Evolutionary conservation across 768 basidiomycete species (phyloP).

Genomic region (Kwoniella heveanensis): DNA sequence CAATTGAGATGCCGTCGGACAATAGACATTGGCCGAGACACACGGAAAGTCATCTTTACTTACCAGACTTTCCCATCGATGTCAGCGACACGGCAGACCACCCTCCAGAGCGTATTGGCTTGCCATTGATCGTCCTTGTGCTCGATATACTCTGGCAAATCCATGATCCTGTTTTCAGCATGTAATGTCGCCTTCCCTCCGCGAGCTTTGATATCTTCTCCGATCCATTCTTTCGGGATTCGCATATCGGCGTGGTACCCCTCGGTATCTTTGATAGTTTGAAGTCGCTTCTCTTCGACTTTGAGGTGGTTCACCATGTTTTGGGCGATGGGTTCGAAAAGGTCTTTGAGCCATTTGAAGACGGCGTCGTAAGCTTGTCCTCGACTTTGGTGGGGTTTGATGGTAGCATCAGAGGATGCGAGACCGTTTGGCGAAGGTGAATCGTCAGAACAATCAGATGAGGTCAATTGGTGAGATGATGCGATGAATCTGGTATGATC

Average conservation of each 20-base stretch:
- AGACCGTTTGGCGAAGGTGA: not conserved
- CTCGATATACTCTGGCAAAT: not conserved
- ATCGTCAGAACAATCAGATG: not conserved
- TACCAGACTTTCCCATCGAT: constrained; percentile 1
- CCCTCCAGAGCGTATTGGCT: not conserved
- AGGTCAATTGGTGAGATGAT: not conserved
- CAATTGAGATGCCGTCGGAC: too few species aligned
- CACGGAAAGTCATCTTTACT: too few species aligned
- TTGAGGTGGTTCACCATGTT: constrained; percentile 23
- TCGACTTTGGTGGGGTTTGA: constrained; percentile 6
- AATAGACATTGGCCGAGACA: too few species aligned
- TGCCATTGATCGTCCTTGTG: not conserved
- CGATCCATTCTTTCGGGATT: constrained; percentile 12
- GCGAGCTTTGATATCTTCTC: constrained; percentile 28
- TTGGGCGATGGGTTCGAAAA: constrained; percentile 33
- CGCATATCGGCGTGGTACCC: not conserved
- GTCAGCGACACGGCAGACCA: not conserved
- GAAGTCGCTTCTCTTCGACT: constrained; percentile 16
- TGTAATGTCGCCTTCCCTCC: constrained; percentile 12
- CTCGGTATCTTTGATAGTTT: not conserved
- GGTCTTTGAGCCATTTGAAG: constrained; percentile 29
- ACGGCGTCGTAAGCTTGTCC: constrained; percentile 35
- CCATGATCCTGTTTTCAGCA: not conserved
- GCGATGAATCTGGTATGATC: not conserved
- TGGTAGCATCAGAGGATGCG: not conserved